These are phyloP conservation scores for Adansonia digitata DNA, from an alignment of 345 rosid species.

Conservation along the genomic window DNA sequence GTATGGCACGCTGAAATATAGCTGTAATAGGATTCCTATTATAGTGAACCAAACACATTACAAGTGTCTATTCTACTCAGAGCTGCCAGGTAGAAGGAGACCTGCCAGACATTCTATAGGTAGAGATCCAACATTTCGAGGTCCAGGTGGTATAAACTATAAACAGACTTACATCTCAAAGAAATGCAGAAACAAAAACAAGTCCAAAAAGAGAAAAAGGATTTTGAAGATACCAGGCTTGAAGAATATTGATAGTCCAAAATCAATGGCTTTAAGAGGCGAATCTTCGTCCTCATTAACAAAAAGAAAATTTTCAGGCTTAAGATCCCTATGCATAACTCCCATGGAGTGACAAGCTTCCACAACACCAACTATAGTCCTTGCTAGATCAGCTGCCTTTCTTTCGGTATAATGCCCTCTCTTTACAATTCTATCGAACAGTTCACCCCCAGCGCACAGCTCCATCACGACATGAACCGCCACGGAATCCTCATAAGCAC, in stretches of 20 bases:
- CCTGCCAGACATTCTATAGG: too few species aligned
- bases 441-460: slow-evolving; percentile 85
- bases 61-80: too few species aligned
- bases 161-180: too few species aligned
- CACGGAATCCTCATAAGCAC: slow-evolving; percentile 77
- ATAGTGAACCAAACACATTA: too few species aligned
- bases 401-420: slow-evolving; percentile 77
- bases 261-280: slow-evolving; percentile 79
- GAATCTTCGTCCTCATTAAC: slow-evolving; percentile 59
- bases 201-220: too few species aligned
- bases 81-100: too few species aligned
- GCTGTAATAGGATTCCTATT: too few species aligned
- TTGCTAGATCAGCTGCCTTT: slow-evolving; percentile 65
- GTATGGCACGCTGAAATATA: too few species aligned
- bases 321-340: slow-evolving; percentile 82
- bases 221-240: slow-evolving; percentile 53
- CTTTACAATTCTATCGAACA: slow-evolving; percentile 72
- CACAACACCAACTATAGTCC: slow-evolving; percentile 59
- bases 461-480: slow-evolving; percentile 96
- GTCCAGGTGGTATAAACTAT: too few species aligned
- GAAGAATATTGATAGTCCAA: slow-evolving; percentile 73
- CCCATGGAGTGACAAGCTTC: slow-evolving; percentile 75
- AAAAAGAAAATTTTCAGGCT: slow-evolving; percentile 86
- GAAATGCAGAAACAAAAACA: too few species aligned
- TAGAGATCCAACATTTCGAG: too few species aligned